phyloP scores from a whole-genome alignment of 352 stramenopile species.

The Phytopythium litorale region DNA sequence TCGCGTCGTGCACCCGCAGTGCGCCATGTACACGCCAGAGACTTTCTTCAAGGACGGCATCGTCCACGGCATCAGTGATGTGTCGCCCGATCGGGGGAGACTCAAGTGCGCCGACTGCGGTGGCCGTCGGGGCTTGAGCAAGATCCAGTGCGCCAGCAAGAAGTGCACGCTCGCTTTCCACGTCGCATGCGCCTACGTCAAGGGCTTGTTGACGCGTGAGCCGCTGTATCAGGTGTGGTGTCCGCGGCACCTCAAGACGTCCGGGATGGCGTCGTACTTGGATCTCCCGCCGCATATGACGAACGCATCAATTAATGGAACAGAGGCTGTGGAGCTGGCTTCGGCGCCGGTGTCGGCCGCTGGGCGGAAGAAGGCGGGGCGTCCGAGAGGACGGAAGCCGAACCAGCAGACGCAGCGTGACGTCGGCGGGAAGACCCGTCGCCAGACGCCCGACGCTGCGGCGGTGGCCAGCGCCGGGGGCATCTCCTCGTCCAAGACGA shows the following conservation, averaged over 20 bases:
- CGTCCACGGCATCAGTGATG: constrained; percentile 52
- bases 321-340: neutral
- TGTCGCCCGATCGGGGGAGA: constrained; percentile 40
- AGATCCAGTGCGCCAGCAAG: constrained; percentile 72
- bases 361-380: constrained; percentile 6
- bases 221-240: constrained; percentile 77
- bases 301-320: constrained; percentile 14
- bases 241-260: constrained; percentile 68
- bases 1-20: constrained; percentile 68
- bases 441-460: constrained; percentile 22
- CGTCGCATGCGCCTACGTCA: constrained; percentile 71
- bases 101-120: constrained; percentile 64
- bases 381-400: constrained; percentile 12
- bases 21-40: constrained; percentile 81
- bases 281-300: constrained; percentile 63
- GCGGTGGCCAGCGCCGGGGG: constrained; percentile 6
- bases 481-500: constrained; percentile 42
- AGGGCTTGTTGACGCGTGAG: constrained; percentile 53
- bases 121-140: constrained; percentile 63
- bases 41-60: constrained; percentile 76
- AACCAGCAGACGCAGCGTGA: constrained; percentile 13
- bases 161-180: constrained; percentile 67
- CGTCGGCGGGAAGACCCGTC: constrained; percentile 19
- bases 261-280: constrained; percentile 55
- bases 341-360: neutral